Conservation (phyloP, 2,329 filamentous ascomycete genomes). For the Chlorencoelia australis region DNA sequence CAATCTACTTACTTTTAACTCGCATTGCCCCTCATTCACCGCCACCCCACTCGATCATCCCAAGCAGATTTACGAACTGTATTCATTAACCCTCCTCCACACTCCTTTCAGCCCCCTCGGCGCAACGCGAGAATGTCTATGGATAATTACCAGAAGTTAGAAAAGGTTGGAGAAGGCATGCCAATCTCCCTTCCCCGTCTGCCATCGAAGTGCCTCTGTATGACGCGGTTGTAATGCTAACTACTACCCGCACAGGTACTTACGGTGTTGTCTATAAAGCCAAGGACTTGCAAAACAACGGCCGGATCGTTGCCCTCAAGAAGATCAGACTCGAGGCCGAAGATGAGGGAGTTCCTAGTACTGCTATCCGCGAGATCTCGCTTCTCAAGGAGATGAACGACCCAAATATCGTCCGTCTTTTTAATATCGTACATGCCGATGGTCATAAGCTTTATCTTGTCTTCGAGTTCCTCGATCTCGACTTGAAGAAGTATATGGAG, state of each 20-base stretch:
- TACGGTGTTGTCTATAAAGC: conserved; percentile 96
- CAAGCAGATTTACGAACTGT: conserved; percentile 21
- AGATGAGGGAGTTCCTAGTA: conserved; percentile 87
- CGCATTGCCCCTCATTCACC: conserved; percentile 13
- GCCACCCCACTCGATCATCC: conserved; percentile 10
- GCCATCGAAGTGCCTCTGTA: too few relatives aligned
- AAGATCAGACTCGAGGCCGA: conserved; percentile 93
- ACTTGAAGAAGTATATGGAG: conserved; percentile 96
- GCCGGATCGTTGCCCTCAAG: conserved; percentile 85
- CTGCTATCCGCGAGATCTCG: conserved; percentile 88
- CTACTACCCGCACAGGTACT: conserved; percentile 49
- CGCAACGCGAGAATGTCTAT: conserved; percentile 37
- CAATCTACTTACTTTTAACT: too few relatives aligned
- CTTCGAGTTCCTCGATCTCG: conserved; percentile 82
- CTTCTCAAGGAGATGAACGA: conserved; percentile 92
- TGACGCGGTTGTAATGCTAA: conserved; percentile 11
- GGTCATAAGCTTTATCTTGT: conserved; percentile 93
- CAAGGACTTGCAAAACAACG: conserved; percentile 68
- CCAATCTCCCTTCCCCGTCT: too few relatives aligned
- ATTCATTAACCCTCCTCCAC: conserved; percentile 21
- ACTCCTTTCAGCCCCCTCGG: conserved; percentile 19
- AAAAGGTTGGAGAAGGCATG: conserved; percentile 90
- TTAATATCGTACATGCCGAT: conserved; percentile 91
- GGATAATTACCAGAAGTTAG: conserved; percentile 95
- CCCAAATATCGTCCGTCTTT: conserved; percentile 75